Evolutionary conservation across 208 protist species (phyloP), one percentile per base, ranked within the genome.

Genomic region (Acanthamoeba sp.): DNA sequence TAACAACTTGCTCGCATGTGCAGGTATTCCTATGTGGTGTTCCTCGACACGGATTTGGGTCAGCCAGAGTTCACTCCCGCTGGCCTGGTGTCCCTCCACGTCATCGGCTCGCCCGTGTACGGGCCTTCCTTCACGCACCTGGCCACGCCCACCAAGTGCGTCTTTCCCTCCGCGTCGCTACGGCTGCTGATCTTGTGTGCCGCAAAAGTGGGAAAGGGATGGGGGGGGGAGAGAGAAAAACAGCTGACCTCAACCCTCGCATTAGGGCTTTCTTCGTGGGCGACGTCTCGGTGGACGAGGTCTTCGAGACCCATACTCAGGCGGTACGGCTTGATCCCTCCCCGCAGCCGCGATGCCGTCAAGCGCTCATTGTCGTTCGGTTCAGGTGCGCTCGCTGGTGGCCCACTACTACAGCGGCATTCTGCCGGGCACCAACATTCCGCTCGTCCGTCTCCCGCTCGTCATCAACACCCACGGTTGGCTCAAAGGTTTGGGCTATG

Each of bases 391-490:
- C 10, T 16, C 27, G 32, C 45, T 89, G 7, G 45, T 89, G n/a
- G 82, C 16, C 45, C 14, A 66, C 34, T 89, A 89, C 55, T 42
- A 48, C 50, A 62, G 45, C 18, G 52, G 14, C 52, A 59, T 20
- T 12, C 52, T 59, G 14, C 78, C 78, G 0, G 40, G 45, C 40
- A 16, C 40, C 29, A 18, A 29, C 34, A 27, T 62, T 6, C 82
- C 82, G 16, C 45, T 89, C 20, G 6, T 29, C 18, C 29, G 7
- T 0, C 55, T 64, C 1, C 82, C 82, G 45, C 82, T 89, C 32
- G n/a, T 89, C 32, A 27, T 89, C 82, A 89, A 89, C 55, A 89
- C 82, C 4, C 82, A 89, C 55, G 82, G 82, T 27, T 89, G 82
- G 82, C 45, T 89, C 9, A 89, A 89, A 48, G 69, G 38, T 38